Evolutionary conservation across 805 yeast species (phyloP), one percentile per base, ranked within the genome.

Genomic region (Candida multigemmis): DNA sequence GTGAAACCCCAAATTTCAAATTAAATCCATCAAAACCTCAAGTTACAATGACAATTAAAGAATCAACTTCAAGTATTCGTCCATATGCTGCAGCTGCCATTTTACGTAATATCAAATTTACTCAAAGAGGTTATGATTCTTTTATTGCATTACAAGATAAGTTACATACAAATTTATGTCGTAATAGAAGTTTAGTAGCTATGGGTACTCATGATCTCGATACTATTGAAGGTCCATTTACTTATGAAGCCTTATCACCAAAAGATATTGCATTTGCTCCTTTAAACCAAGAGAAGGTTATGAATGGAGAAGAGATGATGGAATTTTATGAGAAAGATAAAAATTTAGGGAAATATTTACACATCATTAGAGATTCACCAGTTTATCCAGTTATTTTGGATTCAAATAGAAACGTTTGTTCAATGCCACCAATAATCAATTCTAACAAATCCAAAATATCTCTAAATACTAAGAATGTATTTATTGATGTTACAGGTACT

Each of bases 151-250:
- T 91, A 44, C 99, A 91, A 61, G 99, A 91, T 56, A 91, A 91
- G 58, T 68, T 91, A 41, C 99, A 91, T 62, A 66, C 93, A 36
- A 91, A 91, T 55, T 65, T 91, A 48, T 89, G 98, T 60, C 89
- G 99, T 67, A 83, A 89, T 60, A 83, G 99, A 71, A 79, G 95
- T 18, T 71, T 91, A 42, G 98, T 91, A 31, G 97, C 98, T 26
- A 86, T 89, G 70, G 99, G 99, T 46, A 91, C 99, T 28, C 99
- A 91, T 50, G 97, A 91, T 56, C 67, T 79, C 36, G 94, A 84
- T 53, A 73, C 80, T 25, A 60, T 89, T 40, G 52, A 70, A 21
- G 81, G 83, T 15, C 93, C 94, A 33, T 85, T 91, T 62, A 73
- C 84, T 30, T 91, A 85, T 64, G 84, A 79, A 49, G 96, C 91